A percentile compares a stretch with the other conserved stretches of the same genome.
Evolutionary conservation across 2,329 filamentous ascomycete species (phyloP).

Genomic region (Colletotrichum euphorbiae): DNA sequence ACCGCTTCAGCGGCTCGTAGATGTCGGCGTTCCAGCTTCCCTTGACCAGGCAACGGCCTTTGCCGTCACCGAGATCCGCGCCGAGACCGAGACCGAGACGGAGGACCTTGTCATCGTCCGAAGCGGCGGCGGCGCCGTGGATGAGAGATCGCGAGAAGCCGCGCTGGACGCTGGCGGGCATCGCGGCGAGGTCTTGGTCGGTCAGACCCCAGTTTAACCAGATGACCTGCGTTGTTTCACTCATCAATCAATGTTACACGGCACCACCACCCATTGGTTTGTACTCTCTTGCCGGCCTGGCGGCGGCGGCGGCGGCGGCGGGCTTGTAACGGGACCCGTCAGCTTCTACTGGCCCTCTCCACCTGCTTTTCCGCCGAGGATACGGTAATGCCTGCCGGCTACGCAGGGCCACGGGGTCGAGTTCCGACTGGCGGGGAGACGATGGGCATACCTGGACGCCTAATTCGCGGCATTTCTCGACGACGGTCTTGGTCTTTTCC

Average conservation of each 20-base stretch:
- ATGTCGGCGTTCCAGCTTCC: slow-evolving; percentile 68
- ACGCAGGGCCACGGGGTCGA: not conserved
- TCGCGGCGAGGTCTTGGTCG: slow-evolving; percentile 59
- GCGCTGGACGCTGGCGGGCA: slow-evolving; percentile 62
- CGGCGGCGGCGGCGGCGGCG: not conserved
- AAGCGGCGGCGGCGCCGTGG: slow-evolving; percentile 23
- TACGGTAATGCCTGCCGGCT: too few species aligned
- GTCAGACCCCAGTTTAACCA: slow-evolving; percentile 70
- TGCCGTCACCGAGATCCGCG: slow-evolving; percentile 56
- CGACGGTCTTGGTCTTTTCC: slow-evolving; percentile 53
- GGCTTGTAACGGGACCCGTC: not conserved
- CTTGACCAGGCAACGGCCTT: slow-evolving; percentile 60
- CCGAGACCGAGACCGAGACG: slow-evolving; percentile 61
- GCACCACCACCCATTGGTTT: not conserved
- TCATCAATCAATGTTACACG: slow-evolving; percentile 15
- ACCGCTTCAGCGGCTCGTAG: slow-evolving; percentile 57
- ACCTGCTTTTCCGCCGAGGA: too few species aligned
- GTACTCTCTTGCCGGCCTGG: not conserved
- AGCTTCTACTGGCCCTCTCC: not conserved
- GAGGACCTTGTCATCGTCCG: slow-evolving; percentile 26
- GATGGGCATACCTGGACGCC: slow-evolving; percentile 55
- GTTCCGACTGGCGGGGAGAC: slow-evolving; percentile 24
- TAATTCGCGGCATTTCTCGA: slow-evolving; percentile 59
- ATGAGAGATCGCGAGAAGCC: slow-evolving; percentile 59
- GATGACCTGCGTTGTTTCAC: slow-evolving; percentile 49